A percentile compares a stretch with the other conserved stretches of the same genome.
phyloP scores from a whole-genome alignment of 345 rosid genomes.

The Rhizophora mangle region DNA sequence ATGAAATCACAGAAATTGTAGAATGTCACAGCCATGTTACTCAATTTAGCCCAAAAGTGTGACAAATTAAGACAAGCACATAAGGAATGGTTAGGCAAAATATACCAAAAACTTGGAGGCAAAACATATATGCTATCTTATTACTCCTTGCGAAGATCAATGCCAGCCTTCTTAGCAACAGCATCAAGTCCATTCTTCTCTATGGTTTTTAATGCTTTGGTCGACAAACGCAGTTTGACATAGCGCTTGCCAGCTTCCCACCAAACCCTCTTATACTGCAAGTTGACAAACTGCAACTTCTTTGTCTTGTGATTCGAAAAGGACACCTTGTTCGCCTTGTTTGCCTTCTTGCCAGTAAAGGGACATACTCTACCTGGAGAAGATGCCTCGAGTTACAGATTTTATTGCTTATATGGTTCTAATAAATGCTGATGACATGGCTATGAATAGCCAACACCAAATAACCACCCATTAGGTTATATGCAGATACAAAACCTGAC shows the following conservation, averaged over 20 bases:
- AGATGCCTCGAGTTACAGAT: background rate
- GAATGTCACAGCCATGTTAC: slow-evolving; percentile 3
- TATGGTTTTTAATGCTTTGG: slow-evolving; percentile 84
- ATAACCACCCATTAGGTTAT: background rate
- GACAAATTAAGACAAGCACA: background rate
- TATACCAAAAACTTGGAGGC: background rate
- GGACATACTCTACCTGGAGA: slow-evolving; percentile 81
- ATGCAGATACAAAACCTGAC: background rate
- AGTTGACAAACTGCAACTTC: slow-evolving; percentile 82
- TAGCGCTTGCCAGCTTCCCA: slow-evolving; percentile 96
- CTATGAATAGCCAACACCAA: background rate
- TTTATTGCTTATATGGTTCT: background rate
- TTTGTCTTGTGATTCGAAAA: slow-evolving; percentile 97
- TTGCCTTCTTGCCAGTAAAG: slow-evolving; percentile 88
- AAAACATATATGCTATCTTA: background rate
- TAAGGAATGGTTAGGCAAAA: background rate
- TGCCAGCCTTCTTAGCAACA: slow-evolving; percentile 94
- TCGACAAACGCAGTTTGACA: slow-evolving; percentile 74
- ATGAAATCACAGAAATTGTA: slow-evolving; percentile 1
- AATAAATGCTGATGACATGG: background rate
- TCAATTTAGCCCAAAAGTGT: background rate
- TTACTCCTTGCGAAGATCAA: slow-evolving; percentile 72
- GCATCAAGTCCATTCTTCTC: slow-evolving; percentile 95
- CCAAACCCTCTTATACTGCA: slow-evolving; percentile 90
- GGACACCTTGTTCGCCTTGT: slow-evolving; percentile 85